Percentiles rank a stretch among this genome's conserved stretches.
These are phyloP conservation scores for Suhomyces canberraensis DNA, from an alignment of 805 yeast species.

Conservation along the genomic window DNA sequence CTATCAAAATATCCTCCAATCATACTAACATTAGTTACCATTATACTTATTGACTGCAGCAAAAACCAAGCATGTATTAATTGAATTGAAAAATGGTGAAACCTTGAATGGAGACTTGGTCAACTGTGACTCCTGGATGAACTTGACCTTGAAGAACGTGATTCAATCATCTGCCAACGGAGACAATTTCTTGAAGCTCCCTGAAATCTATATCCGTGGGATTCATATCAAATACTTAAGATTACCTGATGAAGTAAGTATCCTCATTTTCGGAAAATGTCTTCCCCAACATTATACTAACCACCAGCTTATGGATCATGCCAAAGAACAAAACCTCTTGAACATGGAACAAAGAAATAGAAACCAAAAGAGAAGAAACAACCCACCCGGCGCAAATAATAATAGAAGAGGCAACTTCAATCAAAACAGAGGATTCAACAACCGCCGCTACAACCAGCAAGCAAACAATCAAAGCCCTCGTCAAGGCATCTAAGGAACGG, in stretches of 20 bases:
- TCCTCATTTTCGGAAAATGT: no score
- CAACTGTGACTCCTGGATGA: conserved; percentile 96
- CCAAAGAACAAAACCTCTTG: conserved; percentile 60
- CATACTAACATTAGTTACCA: conserved; percentile 62
- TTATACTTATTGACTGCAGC: conserved; percentile 86
- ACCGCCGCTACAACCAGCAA: conserved; percentile 19
- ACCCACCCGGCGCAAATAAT: conserved; percentile 17
- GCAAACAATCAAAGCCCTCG: conserved; percentile 3
- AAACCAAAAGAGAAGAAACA: conserved; percentile 43
- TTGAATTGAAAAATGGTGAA: conserved; percentile 91
- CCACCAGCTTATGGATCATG: conserved; percentile 58
- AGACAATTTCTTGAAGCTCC: conserved; percentile 56
- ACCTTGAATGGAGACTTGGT: conserved; percentile 78
- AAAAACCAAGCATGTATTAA: conserved; percentile 80
- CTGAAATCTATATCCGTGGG: conserved; percentile 82
- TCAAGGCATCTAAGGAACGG: conserved; percentile 3
- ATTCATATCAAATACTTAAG: conserved; percentile 76
- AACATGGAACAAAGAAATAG: conserved; percentile 49
- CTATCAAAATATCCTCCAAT: no score
- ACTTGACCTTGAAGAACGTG: conserved; percentile 76
- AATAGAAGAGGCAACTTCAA: conserved; percentile 16
- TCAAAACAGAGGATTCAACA: conserved; percentile 25
- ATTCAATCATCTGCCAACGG: conserved; percentile 63
- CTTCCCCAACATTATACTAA: conserved; percentile 6
- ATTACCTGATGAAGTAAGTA: conserved; percentile 57